Conservation (phyloP, 75 land plant species). For the Cunninghamia lanceolata region DNA sequence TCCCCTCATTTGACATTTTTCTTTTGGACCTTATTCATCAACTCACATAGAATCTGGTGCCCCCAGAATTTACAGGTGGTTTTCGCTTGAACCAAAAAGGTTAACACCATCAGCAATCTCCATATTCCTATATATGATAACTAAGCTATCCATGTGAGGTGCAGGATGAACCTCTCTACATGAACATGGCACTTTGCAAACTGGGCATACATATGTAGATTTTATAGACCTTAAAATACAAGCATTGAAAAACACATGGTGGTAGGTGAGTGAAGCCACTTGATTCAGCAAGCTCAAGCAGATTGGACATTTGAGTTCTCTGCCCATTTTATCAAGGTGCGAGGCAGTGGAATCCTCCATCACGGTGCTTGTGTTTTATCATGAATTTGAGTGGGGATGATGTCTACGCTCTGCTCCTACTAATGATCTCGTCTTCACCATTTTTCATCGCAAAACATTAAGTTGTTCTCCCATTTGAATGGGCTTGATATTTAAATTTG, state of each 20-base stretch:
- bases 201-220: slow-evolving; percentile 59
- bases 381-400: background rate
- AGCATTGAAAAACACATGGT: slow-evolving; percentile 72
- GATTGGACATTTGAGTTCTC: slow-evolving; percentile 79
- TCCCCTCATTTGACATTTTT: too few species aligned
- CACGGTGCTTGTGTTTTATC: background rate
- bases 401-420: background rate
- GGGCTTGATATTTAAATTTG: background rate
- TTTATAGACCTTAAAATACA: slow-evolving; percentile 75
- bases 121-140: slow-evolving; percentile 66
- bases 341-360: slow-evolving; percentile 2
- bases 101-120: slow-evolving; percentile 63
- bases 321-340: slow-evolving; percentile 63
- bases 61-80: background rate
- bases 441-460: background rate
- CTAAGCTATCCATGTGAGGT: slow-evolving; percentile 90
- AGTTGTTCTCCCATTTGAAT: background rate
- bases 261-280: slow-evolving; percentile 72
- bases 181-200: slow-evolving; percentile 73
- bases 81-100: slow-evolving; percentile 25
- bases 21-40: too few species aligned
- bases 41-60: too few species aligned
- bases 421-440: background rate
- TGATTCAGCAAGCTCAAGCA: slow-evolving; percentile 69
- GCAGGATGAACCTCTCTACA: slow-evolving; percentile 78